Percentiles rank a stretch among this genome's conserved stretches.
Evolutionary conservation across 306 rosid genomes (phyloP).

Genomic region (Begonia masoniana): DNA sequence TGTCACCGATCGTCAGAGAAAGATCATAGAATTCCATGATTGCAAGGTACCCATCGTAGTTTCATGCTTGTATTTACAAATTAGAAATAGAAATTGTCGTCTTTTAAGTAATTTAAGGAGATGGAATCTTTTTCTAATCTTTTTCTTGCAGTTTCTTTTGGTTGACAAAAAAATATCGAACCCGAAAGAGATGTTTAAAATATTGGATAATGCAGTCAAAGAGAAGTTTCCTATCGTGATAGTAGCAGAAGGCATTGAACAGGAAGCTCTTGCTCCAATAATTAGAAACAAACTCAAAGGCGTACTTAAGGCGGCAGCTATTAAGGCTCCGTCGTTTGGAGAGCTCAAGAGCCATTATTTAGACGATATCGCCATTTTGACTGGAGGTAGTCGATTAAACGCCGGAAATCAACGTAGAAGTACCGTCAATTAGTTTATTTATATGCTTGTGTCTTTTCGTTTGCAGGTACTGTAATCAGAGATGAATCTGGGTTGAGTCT

Average conservation of each 20-base stretch:
- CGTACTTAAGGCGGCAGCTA: conserved; percentile 67
- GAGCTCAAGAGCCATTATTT: conserved; percentile 76
- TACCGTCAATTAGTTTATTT: not conserved
- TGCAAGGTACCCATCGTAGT: conserved; percentile 55
- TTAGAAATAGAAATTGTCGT: conserved; percentile 12
- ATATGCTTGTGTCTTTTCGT: conserved; percentile 3
- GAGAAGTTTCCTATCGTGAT: conserved; percentile 67
- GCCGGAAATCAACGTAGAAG: not conserved
- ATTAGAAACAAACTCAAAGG: conserved; percentile 82
- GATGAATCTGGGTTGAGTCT: conserved; percentile 72
- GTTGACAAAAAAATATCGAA: conserved; percentile 63
- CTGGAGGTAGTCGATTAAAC: conserved; percentile 61
- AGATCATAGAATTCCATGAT: conserved; percentile 58
- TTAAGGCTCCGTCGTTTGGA: conserved; percentile 92
- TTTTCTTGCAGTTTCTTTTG: conserved; percentile 71
- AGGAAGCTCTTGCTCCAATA: conserved; percentile 80
- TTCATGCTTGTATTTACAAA: not conserved
- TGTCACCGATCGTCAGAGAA: conserved; percentile 60
- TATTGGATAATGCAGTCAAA: conserved; percentile 67
- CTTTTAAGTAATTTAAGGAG: conserved; percentile 21
- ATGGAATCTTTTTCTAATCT: conserved; percentile 5
- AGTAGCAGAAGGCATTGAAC: conserved; percentile 79
- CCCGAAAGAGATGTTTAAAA: conserved; percentile 65
- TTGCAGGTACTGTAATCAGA: conserved; percentile 75
- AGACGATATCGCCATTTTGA: conserved; percentile 88